Percentiles rank a stretch among this genome's conserved stretches.
These are phyloP conservation scores for Brassica nigra DNA, from an alignment of 345 rosid genomes.

Conservation along the genomic window DNA sequence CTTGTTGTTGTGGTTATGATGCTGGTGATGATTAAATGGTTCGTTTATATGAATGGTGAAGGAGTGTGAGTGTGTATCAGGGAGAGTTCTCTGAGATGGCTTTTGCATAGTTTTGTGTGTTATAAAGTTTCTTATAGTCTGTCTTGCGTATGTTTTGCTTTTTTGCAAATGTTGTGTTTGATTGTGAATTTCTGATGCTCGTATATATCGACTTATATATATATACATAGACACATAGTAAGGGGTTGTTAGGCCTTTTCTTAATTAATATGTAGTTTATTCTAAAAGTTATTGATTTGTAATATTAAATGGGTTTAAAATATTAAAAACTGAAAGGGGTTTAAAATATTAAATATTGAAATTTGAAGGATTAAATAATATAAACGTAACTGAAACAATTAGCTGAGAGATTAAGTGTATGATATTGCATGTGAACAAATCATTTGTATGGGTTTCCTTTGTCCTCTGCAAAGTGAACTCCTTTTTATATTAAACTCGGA, in stretches of 20 bases:
- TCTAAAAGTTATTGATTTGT: not conserved
- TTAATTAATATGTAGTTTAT: not conserved
- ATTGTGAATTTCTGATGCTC: slow-evolving; percentile 24
- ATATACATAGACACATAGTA: not conserved
- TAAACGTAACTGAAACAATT: not conserved
- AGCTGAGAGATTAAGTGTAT: slow-evolving; percentile 34
- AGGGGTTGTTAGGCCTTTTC: slow-evolving; percentile 12
- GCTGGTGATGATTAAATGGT: slow-evolving; percentile 13
- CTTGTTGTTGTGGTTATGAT: slow-evolving; percentile 23
- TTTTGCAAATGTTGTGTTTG: slow-evolving; percentile 13
- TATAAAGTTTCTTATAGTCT: slow-evolving; percentile 22
- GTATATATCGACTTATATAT: slow-evolving; percentile 19
- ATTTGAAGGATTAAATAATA: not conserved
- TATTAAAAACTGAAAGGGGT: not conserved
- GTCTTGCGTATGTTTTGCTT: slow-evolving; percentile 20
- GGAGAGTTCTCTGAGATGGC: slow-evolving; percentile 25
- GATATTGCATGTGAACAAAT: slow-evolving; percentile 63
- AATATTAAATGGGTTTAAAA: not conserved
- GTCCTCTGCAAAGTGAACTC: slow-evolving; percentile 45
- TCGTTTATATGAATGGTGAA: slow-evolving; percentile 48
- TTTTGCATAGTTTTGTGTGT: slow-evolving; percentile 33
- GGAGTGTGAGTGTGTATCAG: slow-evolving; percentile 21
- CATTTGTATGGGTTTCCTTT: slow-evolving; percentile 68
- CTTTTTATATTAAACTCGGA: not conserved
- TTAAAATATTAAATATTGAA: not conserved